phyloP scores from a whole-genome alignment of 2,329 filamentous ascomycete genomes.

The Dryadomyces quercus-mongolicae region DNA sequence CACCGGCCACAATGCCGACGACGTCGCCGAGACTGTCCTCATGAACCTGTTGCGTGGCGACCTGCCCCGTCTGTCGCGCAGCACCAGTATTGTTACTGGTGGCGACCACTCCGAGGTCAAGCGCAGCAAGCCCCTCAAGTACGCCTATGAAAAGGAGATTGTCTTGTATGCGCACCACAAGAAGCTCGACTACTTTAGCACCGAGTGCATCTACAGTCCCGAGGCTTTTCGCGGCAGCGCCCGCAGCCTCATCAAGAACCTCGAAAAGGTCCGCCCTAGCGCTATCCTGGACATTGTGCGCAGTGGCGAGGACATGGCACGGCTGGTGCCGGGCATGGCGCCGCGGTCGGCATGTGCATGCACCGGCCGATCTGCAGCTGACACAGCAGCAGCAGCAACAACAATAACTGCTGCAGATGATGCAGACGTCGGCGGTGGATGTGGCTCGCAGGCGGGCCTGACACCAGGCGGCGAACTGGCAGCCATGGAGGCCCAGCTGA shows the following conservation, averaged over 20 bases:
- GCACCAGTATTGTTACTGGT: slow-evolving; percentile 80
- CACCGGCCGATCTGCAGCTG: background rate
- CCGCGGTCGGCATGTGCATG: slow-evolving; percentile 11
- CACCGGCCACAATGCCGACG: slow-evolving; percentile 94
- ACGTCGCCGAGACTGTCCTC: slow-evolving; percentile 91
- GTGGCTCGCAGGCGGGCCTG: slow-evolving; percentile 58
- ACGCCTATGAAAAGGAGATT: slow-evolving; percentile 98
- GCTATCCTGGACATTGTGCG: slow-evolving; percentile 90
- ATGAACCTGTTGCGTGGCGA: slow-evolving; percentile 95
- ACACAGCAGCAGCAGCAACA: background rate
- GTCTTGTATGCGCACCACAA: slow-evolving; percentile 96
- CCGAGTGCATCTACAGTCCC: slow-evolving; percentile 95
- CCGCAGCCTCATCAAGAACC: slow-evolving; percentile 81
- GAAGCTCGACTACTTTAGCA: slow-evolving; percentile 94
- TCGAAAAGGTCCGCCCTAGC: slow-evolving; percentile 85
- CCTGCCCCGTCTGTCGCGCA: slow-evolving; percentile 71
- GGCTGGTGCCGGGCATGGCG: slow-evolving; percentile 56
- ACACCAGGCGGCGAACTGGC: slow-evolving; percentile 67
- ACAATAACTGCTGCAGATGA: background rate
- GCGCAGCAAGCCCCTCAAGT: slow-evolving; percentile 92
- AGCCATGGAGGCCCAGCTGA: slow-evolving; percentile 64
- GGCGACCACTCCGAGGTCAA: slow-evolving; percentile 76
- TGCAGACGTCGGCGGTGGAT: slow-evolving; percentile 33
- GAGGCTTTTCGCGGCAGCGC: slow-evolving; percentile 94
- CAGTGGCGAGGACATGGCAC: slow-evolving; percentile 93